Evolutionary conservation across 176 grass and related monocot species (phyloP), one percentile per base, ranked within the genome.

Genomic region (Coix lacrymajobi): DNA sequence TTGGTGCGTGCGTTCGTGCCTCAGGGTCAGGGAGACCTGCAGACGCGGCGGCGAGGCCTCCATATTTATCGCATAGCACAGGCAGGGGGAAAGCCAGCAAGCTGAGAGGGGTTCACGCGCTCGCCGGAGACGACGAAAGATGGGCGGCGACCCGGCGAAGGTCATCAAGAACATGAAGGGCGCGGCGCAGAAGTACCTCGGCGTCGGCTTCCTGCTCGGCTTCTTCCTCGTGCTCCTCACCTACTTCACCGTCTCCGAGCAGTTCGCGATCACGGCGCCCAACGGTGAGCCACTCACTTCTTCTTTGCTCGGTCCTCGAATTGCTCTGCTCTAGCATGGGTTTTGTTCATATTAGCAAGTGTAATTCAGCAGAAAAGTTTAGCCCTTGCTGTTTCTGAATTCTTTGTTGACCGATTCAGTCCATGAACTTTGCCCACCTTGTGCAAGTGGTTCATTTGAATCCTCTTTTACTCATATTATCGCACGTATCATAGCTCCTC

Each of bases 181-280:
- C 7, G 71, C 85, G 8, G 85, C 81, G 24, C 87, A 94, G 29
- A 94, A 89, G 76, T 85, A 92, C 52, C 37, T 92, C 66, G 88
- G 93, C 57, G 69, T 85, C 0, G 88, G 78, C 0, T 96, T 96
- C 76, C 24, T 96, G 66, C 85, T 96, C 12, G 93, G 93, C 25
- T 96, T 92, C 90, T 96, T 93, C 89, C 79, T 93, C 32, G 90
- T 96, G 9, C 81, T 93, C 16, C 85, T 93, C 60, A 87, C 90
- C 0, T 96, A 96, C 87, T 93, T 93, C 91, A 83, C 93, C 14
- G 33, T 86, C 52, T 93, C 88, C 67, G 88, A 93, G 78, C 90
- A 89, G 85, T 92, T 93, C 69, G 33, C 88, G 17, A 93, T 94
- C 83, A 70, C 84, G 6, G 87, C 89, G 2, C 89, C 89, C 48